Percentiles rank a stretch among this genome's conserved stretches.
Evolutionary conservation across 75 land plant genomes (phyloP).

Genomic region (Ceratopteris richardii): DNA sequence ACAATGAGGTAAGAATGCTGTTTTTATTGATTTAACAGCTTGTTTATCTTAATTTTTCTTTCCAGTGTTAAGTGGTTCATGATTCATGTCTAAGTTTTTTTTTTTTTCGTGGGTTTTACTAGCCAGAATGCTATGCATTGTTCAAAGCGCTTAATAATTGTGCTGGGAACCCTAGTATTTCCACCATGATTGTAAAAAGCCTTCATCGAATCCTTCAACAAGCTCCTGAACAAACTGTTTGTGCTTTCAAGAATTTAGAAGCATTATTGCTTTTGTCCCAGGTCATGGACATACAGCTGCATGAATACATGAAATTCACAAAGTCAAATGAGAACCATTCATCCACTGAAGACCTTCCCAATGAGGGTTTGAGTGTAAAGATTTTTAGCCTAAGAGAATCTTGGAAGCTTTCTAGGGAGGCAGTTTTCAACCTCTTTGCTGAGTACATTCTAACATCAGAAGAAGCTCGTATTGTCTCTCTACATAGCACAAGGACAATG

Average conservation of each 20-base stretch:
- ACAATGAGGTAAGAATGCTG: slow-evolving; percentile 60
- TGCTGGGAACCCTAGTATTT: slow-evolving; percentile 54
- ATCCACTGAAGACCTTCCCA: background rate
- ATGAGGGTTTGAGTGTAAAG: background rate
- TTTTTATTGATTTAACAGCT: no score
- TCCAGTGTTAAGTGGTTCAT: background rate
- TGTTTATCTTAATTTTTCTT: background rate
- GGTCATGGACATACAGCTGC: slow-evolving; percentile 62
- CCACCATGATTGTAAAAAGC: slow-evolving; percentile 60
- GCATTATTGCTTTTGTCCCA: slow-evolving; percentile 56
- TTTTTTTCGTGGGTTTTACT: slow-evolving; percentile 27
- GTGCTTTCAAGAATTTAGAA: slow-evolving; percentile 59
- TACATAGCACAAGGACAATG: slow-evolving; percentile 43
- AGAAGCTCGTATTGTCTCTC: slow-evolving; percentile 47
- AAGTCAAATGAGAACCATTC: background rate
- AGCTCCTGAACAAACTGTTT: slow-evolving; percentile 55
- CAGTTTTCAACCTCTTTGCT: slow-evolving; percentile 50
- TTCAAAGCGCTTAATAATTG: slow-evolving; percentile 76
- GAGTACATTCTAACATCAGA: slow-evolving; percentile 51
- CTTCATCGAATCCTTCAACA: slow-evolving; percentile 71
- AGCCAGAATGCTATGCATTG: slow-evolving; percentile 79
- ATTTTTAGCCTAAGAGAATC: slow-evolving; percentile 1
- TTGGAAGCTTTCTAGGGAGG: slow-evolving; percentile 41
- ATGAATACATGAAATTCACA: slow-evolving; percentile 25
- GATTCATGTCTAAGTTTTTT: background rate